Conservation (phyloP, 2,329 filamentous ascomycete species). For the Alternaria consortialis region DNA sequence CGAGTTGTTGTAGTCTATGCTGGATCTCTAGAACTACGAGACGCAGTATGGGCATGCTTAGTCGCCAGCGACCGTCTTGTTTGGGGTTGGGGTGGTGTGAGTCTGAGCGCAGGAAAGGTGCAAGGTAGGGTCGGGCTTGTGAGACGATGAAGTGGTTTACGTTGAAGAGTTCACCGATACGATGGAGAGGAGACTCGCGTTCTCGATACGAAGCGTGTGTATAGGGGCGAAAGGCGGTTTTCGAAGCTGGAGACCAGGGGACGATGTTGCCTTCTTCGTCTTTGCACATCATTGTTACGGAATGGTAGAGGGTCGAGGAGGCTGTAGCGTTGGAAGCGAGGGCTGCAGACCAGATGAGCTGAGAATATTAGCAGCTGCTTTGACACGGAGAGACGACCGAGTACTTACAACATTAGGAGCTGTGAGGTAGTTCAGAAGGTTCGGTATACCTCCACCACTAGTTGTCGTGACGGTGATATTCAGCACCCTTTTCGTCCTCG, state of each 20-base stretch:
- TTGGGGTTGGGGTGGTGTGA: conserved; percentile 75
- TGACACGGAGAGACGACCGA: not conserved
- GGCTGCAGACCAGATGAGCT: conserved; percentile 83
- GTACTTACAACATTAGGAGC: conserved; percentile 85
- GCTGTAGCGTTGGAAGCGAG: conserved; percentile 78
- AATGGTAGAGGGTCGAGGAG: conserved; percentile 71
- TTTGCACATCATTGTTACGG: conserved; percentile 78
- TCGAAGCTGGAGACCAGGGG: conserved; percentile 71
- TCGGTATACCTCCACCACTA: conserved; percentile 78
- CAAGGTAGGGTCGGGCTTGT: conserved; percentile 87
- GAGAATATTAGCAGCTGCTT: conserved; percentile 19
- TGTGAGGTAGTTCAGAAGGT: conserved; percentile 89
- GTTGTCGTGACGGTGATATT: conserved; percentile 90
- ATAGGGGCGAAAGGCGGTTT: conserved; percentile 74
- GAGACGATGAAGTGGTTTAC: conserved; percentile 96
- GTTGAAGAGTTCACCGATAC: conserved; percentile 85
- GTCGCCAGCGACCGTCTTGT: conserved; percentile 65
- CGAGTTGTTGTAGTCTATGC: conserved; percentile 82
- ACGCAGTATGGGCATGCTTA: conserved; percentile 66
- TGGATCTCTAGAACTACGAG: conserved; percentile 79
- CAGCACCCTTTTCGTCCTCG: conserved; percentile 82
- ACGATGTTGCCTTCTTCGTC: conserved; percentile 75
- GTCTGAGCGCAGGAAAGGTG: conserved; percentile 83
- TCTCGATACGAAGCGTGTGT: conserved; percentile 70
- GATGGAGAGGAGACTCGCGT: conserved; percentile 71